Conservation (phyloP, 2,329 filamentous ascomycete species). For the Penicillium psychrosexuale region DNA sequence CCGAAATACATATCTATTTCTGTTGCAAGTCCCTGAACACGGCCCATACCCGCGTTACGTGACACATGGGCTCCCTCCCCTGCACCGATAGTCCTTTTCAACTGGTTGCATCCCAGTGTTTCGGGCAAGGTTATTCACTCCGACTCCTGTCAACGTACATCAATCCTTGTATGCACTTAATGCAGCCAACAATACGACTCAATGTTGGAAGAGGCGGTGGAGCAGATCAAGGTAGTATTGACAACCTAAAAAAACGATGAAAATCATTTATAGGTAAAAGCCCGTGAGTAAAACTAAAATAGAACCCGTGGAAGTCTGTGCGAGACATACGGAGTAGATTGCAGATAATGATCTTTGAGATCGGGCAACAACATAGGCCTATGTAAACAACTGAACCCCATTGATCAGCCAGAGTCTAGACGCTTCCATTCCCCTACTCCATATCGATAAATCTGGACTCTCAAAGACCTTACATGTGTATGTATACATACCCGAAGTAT, state of each 20-base stretch:
- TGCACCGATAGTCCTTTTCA: slow-evolving; percentile 12
- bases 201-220: slow-evolving; percentile 15
- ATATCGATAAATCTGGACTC: slow-evolving; percentile 1
- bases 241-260: neutral
- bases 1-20: neutral
- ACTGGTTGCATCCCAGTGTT: slow-evolving; percentile 8
- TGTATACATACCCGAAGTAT: slow-evolving; percentile 3
- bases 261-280: neutral
- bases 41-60: neutral
- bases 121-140: slow-evolving; percentile 16
- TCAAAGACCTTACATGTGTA: neutral
- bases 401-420: slow-evolving; percentile 5
- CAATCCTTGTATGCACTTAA: neutral
- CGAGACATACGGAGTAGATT: neutral
- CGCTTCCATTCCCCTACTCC: neutral
- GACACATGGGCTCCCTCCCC: slow-evolving; percentile 11
- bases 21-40: neutral
- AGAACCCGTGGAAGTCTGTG: neutral
- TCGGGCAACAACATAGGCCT: neutral
- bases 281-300: neutral
- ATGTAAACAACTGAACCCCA: neutral
- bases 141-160: neutral
- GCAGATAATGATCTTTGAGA: neutral
- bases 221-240: neutral
- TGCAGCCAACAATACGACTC: neutral